phyloP scores from a whole-genome alignment of 1,284 basidiomycete species.

The Cryptococcus maquisensis region DNA sequence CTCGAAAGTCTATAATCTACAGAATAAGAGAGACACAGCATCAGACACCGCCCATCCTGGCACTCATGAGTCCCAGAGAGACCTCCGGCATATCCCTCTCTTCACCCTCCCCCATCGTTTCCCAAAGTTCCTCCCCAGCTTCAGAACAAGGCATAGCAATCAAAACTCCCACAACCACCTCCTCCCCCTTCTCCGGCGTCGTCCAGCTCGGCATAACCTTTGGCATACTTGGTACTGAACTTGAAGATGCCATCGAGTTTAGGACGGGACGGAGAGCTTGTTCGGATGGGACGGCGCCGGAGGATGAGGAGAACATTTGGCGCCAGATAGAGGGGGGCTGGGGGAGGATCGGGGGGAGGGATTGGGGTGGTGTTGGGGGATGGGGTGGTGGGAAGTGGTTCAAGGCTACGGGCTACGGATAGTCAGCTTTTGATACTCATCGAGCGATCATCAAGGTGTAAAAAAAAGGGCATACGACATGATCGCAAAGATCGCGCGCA shows the following conservation, averaged over 20 bases:
- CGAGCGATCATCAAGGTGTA: too few relatives aligned
- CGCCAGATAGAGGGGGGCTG: background rate
- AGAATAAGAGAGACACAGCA: too few relatives aligned
- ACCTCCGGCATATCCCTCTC: conserved; percentile 36
- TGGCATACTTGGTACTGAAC: background rate
- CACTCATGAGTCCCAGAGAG: conserved; percentile 32
- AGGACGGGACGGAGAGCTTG: too few relatives aligned
- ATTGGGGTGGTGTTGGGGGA: conserved; percentile 37
- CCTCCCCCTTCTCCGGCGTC: conserved; percentile 20
- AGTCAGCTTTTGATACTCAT: too few relatives aligned
- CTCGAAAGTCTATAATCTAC: too few relatives aligned
- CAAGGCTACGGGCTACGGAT: conserved; percentile 27
- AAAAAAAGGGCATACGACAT: too few relatives aligned
- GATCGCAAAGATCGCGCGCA: too few relatives aligned
- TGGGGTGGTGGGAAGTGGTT: conserved; percentile 65
- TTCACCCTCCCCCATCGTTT: conserved; percentile 14
- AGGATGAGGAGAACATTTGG: background rate
- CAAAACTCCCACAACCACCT: conserved; percentile 36
- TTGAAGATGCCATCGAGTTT: too few relatives aligned
- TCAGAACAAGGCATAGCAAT: conserved; percentile 36
- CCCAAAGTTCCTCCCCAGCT: conserved; percentile 16
- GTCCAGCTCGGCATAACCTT: conserved; percentile 7
- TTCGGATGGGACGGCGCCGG: conserved; percentile 53
- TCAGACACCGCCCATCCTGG: background rate
- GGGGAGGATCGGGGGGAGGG: background rate